A percentile compares a stretch with the other conserved stretches of the same genome.
phyloP scores from a whole-genome alignment of 805 yeast genomes.

The Schizosaccharomyces japonicus region DNA sequence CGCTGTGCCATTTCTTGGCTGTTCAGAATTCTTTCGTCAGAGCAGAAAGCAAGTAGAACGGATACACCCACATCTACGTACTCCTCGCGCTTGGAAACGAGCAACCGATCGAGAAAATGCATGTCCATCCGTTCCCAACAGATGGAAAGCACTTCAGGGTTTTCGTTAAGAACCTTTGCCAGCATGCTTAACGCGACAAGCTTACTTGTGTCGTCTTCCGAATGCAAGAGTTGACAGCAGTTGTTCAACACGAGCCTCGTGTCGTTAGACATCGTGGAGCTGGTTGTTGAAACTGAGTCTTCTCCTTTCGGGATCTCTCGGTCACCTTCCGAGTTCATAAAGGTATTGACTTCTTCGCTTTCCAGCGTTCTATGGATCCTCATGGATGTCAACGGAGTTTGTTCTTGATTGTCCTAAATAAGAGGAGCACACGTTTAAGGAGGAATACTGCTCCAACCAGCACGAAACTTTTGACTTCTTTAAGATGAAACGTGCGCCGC shows the following conservation, averaged over 20 bases:
- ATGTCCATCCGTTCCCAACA: slow-evolving; percentile 2
- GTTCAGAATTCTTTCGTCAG: not conserved
- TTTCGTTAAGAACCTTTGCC: not conserved
- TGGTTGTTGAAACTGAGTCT: not conserved
- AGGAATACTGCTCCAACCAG: no score
- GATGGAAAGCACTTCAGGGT: not conserved
- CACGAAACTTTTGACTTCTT: no score
- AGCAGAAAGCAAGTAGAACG: slow-evolving; percentile 1
- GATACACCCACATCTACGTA: slow-evolving; percentile 3
- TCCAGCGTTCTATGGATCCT: not conserved
- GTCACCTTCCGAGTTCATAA: not conserved
- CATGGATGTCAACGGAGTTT: not conserved
- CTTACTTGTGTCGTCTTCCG: slow-evolving; percentile 2
- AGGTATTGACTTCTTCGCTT: not conserved
- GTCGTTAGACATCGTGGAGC: not conserved
- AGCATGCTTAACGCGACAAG: slow-evolving; percentile 1
- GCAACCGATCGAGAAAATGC: not conserved
- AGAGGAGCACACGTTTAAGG: no score
- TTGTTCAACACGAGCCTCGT: not conserved
- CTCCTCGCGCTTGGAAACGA: not conserved
- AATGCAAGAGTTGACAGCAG: not conserved
- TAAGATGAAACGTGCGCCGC: no score
- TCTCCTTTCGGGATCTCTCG: not conserved
- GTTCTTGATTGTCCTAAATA: no score
- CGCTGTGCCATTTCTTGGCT: not conserved